Base-by-base conservation (phyloP, 1,284 basidiomycete species). In the Malassezia sympodialis region DNA sequence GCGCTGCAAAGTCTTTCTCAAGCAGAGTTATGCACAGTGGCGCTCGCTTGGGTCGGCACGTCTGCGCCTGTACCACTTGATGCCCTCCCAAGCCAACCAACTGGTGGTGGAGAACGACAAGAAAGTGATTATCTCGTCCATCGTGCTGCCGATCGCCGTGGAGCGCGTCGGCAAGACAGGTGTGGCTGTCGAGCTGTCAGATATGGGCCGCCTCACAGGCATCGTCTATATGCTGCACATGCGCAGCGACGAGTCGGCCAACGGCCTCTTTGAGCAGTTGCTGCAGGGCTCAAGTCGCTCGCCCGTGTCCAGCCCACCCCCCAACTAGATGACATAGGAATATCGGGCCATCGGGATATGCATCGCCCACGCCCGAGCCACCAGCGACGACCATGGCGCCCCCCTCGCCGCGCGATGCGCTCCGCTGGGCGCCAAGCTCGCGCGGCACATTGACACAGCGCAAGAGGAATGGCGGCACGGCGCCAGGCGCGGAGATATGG, bases 81-180 rank as follows among this genome's bases (percentile, higher is more conserved):
- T 82, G 57, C 88, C 88, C 24, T 87, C 84, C 28, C 87, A 90
- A 66, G 79, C 89, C 67, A 96, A 96, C 77, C 94, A 99, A 76
- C 81, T 99, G 26, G 94, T 98, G 23, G 93, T 98, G 32, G 87
- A 91, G 76, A 83, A 85, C 24, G 88, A 93, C 60, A 83, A 82
- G 68, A 69, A 66, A 58, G 58, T 72, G n/a, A 46, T 56, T 23
- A 91, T 99, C 59, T 94, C 89, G 42, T 96, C 93, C 1, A 94
- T 98, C 61, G 86, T 99, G 31, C 79, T 96, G 51, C 86, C 85
- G 3, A 91, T 96, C 75, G 94, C 91, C 5, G 91, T 98, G 21
- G 94, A 98, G 77, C 81, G 94, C 35, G 91, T 99, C 19, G 94
- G 90, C 21, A 94, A 91, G 78, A 96, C 91, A 5, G 94, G 94